Base-by-base conservation (phyloP, 169 alveolate genomes). In the Eimeria necatrix region DNA sequence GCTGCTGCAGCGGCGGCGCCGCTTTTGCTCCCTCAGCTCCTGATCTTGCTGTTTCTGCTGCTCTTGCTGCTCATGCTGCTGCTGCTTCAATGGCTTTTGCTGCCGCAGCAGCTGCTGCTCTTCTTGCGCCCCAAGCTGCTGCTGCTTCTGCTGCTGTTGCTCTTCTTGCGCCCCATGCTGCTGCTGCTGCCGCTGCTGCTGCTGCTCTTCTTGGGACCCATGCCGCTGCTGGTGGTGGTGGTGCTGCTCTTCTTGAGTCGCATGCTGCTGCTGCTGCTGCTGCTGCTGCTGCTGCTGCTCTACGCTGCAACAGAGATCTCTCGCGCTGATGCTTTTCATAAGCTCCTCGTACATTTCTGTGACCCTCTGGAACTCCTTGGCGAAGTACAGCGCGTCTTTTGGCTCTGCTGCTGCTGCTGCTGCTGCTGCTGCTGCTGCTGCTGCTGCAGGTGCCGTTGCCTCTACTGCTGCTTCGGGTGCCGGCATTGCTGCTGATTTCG, bases 291-390 rank as follows among this genome's bases (percentile, higher is more conserved):
- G 24, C 71, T 60, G 71, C 71, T 60, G 71, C 71, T 60, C 46
- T 12, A 24, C n/a, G 71, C 71, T 60, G 71, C 71, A 60, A 24
- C 71, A 7, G 6, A 60, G 6, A 0, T 60, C 71, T 4, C 71
- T 60, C 3, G 52, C 8, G 51, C 81, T 70, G 81, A 70, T 10
- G 24, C 81, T 51, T 9, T 51, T 24, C 81, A 70, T 70, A 4
- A 70, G 16, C 81, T 70, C 52, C 24, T 70, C 81, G 41, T 70
- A 70, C 81, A 70, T 70, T 26, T 70, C 51, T 51, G 81, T 70
- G 53, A 70, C 81, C 16, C 81, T 70, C 16, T n/a, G 24, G 52
- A 70, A 70, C 20, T 70, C 41, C 52, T 70, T 51, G 52, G 81
- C 81, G 52, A 70, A 70, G 52, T 70, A 48, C 20, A 26, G 20